Evolutionary conservation across 2,329 filamentous ascomycete species (phyloP).

Genomic region (Plectosphaerella sp.): DNA sequence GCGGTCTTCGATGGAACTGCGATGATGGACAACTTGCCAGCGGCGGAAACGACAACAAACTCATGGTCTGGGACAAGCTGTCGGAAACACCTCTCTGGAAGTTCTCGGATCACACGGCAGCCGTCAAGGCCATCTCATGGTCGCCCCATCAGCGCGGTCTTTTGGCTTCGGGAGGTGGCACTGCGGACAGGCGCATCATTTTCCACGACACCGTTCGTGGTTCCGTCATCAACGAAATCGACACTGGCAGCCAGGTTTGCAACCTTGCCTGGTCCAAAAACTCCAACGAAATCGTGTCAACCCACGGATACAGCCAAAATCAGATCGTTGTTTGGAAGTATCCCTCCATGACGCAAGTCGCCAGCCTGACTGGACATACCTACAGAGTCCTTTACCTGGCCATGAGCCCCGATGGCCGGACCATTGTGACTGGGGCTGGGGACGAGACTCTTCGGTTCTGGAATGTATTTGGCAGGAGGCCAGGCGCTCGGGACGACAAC

Average conservation of each 20-base stretch:
- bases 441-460: conserved; percentile 96
- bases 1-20: conserved; percentile 93
- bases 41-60: conserved; percentile 96
- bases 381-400: conserved; percentile 94
- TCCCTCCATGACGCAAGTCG: conserved; percentile 95
- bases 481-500: conserved; percentile 66
- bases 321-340: conserved; percentile 99
- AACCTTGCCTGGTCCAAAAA: conserved; percentile 97
- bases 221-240: conserved; percentile 76
- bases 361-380: conserved; percentile 91
- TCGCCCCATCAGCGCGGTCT: conserved; percentile 92
- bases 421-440: conserved; percentile 91
- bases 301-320: conserved; percentile 95
- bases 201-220: conserved; percentile 96
- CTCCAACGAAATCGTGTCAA: conserved; percentile 94
- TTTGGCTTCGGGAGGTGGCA: conserved; percentile 92
- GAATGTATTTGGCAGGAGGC: conserved; percentile 87
- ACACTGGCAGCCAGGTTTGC: conserved; percentile 98
- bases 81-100: conserved; percentile 90
- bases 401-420: conserved; percentile 93
- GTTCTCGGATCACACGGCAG: conserved; percentile 90
- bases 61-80: conserved; percentile 97
- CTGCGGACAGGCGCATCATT: conserved; percentile 91
- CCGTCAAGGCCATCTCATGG: conserved; percentile 97
- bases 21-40: conserved; percentile 93